phyloP scores from a whole-genome alignment of 2,329 filamentous ascomycete genomes.

The Calcarisporium arbuscula region DNA sequence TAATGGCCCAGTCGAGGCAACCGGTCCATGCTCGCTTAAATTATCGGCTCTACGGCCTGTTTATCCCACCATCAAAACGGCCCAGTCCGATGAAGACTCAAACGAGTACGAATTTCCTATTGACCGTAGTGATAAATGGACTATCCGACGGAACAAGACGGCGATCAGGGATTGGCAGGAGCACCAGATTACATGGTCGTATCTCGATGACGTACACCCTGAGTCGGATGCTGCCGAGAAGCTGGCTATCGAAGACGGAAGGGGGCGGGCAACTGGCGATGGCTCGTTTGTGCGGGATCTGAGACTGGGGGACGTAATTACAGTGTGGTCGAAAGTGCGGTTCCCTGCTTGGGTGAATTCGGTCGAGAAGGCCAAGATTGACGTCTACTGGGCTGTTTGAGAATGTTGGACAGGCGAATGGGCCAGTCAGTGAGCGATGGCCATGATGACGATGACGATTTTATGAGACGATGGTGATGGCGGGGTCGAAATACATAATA shows the following conservation, averaged over 20 bases:
- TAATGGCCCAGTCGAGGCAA: constrained; percentile 23
- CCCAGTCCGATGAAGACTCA: constrained; percentile 15
- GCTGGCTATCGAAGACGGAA: constrained; percentile 36
- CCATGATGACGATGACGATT: no score
- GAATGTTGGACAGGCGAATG: no score
- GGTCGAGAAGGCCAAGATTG: constrained; percentile 43
- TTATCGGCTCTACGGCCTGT: constrained; percentile 31
- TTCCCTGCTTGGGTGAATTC: constrained; percentile 49
- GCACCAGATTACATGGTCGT: constrained; percentile 49
- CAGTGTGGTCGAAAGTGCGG: constrained; percentile 54
- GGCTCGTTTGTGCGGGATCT: constrained; percentile 51
- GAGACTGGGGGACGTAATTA: constrained; percentile 54
- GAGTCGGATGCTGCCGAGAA: constrained; percentile 32
- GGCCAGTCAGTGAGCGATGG: no score
- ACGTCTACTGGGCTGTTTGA: constrained; percentile 52
- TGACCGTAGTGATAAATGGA: constrained; percentile 27
- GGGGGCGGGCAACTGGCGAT: constrained; percentile 43
- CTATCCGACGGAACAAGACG: constrained; percentile 42
- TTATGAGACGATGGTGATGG: no score
- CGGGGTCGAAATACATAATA: no score
- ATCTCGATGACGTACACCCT: constrained; percentile 39
- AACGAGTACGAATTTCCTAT: constrained; percentile 32
- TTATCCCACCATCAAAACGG: constrained; percentile 20
- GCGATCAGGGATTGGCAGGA: constrained; percentile 27
- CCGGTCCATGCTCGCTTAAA: no score